Conservation (phyloP, 2,329 filamentous ascomycete species). For the Dactylellina parvicollis region DNA sequence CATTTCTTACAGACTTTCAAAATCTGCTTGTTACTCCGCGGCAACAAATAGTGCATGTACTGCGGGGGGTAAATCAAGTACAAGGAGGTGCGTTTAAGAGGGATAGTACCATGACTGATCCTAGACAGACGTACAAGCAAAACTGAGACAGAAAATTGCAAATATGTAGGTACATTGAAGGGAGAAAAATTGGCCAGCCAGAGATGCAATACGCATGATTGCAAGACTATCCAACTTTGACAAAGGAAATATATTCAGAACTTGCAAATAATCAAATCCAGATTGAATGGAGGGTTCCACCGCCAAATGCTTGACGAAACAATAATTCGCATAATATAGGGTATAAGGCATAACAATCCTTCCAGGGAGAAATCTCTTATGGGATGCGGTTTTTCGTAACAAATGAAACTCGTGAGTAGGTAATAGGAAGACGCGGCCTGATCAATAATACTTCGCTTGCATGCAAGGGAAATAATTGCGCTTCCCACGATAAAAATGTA, state of each 20-base stretch:
- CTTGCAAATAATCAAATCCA: not conserved
- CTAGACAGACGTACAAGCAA: not conserved
- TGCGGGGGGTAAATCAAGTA: not conserved
- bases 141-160: not conserved
- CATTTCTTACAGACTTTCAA: slow-evolving; percentile 29
- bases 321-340: slow-evolving; percentile 9
- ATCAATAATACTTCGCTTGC: too few species aligned
- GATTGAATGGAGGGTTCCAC: not conserved
- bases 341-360: slow-evolving; percentile 44
- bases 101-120: too few species aligned
- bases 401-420: slow-evolving; percentile 42
- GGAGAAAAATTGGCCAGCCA: not conserved
- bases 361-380: slow-evolving; percentile 8
- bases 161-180: not conserved
- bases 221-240: not conserved
- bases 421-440: too few species aligned
- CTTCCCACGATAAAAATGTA: too few species aligned
- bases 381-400: slow-evolving; percentile 14
- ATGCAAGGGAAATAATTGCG: too few species aligned
- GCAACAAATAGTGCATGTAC: not conserved
- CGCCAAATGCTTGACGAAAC: slow-evolving; percentile 4
- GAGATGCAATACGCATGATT: slow-evolving; percentile 1
- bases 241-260: slow-evolving; percentile 1
- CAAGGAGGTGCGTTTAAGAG: not conserved
- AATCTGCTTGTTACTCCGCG: slow-evolving; percentile 10